A percentile compares a stretch with the other conserved stretches of the same genome.
Conservation (phyloP, 2,329 filamentous ascomycete species). For the Ascochyta pisi region DNA sequence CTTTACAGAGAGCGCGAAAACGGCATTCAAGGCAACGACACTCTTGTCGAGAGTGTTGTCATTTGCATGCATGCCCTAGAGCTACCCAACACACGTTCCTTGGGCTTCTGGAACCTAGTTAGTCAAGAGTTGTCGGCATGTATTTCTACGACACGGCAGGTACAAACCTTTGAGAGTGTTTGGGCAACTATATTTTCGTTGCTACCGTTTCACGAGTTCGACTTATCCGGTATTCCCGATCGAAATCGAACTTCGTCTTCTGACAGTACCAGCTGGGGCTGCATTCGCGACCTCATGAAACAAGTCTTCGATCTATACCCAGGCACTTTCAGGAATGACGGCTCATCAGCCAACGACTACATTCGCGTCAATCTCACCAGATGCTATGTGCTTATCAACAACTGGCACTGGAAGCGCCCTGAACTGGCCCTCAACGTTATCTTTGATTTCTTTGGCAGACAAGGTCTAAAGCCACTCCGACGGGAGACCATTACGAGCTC, state of each 20-base stretch:
- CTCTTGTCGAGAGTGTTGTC: slow-evolving; percentile 56
- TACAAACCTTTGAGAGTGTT: slow-evolving; percentile 46
- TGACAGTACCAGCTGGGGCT: slow-evolving; percentile 58
- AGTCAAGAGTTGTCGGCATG: slow-evolving; percentile 42
- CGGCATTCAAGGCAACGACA: slow-evolving; percentile 56
- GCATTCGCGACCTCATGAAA: slow-evolving; percentile 55
- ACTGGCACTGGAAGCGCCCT: slow-evolving; percentile 65
- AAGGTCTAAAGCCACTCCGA: slow-evolving; percentile 58
- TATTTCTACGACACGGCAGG: slow-evolving; percentile 26
- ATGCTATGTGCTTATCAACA: slow-evolving; percentile 60
- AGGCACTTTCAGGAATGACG: slow-evolving; percentile 45
- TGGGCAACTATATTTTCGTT: slow-evolving; percentile 59
- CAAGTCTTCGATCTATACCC: slow-evolving; percentile 58
- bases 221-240: slow-evolving; percentile 56
- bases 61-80: slow-evolving; percentile 55
- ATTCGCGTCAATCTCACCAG: slow-evolving; percentile 59
- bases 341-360: slow-evolving; percentile 62
- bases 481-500: slow-evolving; percentile 61
- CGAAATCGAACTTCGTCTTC: slow-evolving; percentile 51
- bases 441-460: slow-evolving; percentile 67
- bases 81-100: slow-evolving; percentile 33
- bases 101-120: slow-evolving; percentile 55
- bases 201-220: slow-evolving; percentile 62
- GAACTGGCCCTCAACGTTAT: slow-evolving; percentile 60
- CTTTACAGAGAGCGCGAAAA: slow-evolving; percentile 51